A percentile compares a stretch with the other conserved stretches of the same genome.
phyloP scores from a whole-genome alignment of 2,329 filamentous ascomycete species.

The Trichoderma afroharzianum region DNA sequence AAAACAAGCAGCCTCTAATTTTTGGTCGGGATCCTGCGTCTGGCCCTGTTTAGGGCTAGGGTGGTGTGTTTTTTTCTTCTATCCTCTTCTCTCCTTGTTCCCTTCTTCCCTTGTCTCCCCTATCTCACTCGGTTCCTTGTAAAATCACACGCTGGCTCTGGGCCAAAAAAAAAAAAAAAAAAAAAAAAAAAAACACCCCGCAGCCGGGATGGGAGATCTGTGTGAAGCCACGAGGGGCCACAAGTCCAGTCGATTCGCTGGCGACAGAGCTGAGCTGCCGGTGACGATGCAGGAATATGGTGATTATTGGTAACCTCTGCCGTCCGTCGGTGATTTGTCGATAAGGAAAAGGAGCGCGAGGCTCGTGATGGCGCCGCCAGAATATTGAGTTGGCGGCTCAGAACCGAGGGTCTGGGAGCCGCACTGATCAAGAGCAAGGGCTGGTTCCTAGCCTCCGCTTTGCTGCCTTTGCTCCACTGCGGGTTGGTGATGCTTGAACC shows the following conservation, averaged over 20 bases:
- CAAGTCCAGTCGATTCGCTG: conserved; percentile 12
- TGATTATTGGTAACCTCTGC: neutral
- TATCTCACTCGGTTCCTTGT: neutral
- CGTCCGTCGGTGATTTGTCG: neutral
- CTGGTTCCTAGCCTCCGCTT: conserved; percentile 9
- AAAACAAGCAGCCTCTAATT: conserved; percentile 13
- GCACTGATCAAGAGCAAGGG: conserved; percentile 11
- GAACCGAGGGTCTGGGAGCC: conserved; percentile 9
- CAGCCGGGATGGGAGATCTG: neutral
- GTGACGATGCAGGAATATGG: neutral
- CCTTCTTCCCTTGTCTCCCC: neutral
- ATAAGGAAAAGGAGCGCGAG: neutral
- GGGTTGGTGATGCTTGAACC: neutral
- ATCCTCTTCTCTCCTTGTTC: neutral
- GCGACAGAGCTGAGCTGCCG: neutral
- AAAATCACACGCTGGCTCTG: neutral
- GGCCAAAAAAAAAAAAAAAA: neutral
- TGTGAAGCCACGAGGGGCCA: conserved; percentile 1
- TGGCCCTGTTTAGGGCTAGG: conserved; percentile 6
- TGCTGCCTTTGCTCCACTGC: conserved; percentile 7
- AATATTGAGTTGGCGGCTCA: conserved; percentile 8
- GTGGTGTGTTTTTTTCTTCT: neutral
- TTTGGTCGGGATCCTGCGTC: neutral
- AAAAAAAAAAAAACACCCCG: neutral
- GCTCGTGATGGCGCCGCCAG: conserved; percentile 6